Evolutionary conservation across 805 yeast genomes (phyloP), one percentile per base, ranked within the genome.

Genomic region (Blastobotrys americana): DNA sequence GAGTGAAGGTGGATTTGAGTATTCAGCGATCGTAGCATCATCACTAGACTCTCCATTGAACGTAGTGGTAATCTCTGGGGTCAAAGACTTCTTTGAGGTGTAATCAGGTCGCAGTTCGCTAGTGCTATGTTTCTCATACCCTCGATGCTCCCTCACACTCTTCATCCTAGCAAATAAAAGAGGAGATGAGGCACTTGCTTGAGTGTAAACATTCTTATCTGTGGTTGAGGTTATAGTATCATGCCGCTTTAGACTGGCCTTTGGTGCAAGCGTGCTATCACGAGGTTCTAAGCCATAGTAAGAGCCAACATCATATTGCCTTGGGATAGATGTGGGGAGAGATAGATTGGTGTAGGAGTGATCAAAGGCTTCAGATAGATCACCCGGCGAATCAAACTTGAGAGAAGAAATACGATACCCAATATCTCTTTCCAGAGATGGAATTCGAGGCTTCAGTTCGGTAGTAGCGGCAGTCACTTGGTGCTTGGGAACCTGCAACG

Each of bases 161-260:
- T 25, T 25, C 31, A 25, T 25, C 13, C 31, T 8, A 8, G 31
- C 31, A 25, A 25, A 25, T 13, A 25, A 13, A 8, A 25, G 13
- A 8, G 31, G 31, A 8, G 31, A 25, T 13, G 31, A 25, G 10
- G 31, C 8, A 13, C 31, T 25, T 13, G 31, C 31, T 13, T 25
- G 31, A 25, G 31, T 25, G 8, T 13, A 22, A 17, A 15, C 18
- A 16, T 23, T 38, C 18, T 23, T n/a, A 5, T 25, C 41, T 10
- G 20, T 35, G 13, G 31, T 43, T 6, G 54, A 52, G 1, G 54
- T 51, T 39, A 52, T 52, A 13, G 55, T 52, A 37, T 48, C 51
- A 13, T 43, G 48, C 33, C 54, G 33, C 19, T 35, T 44, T 16
- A 52, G 51, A n/a, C 28, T 25, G 20, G 42, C 17, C 20, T 27